Conservation (phyloP, 345 rosid genomes). For the Camelina laxa region DNA sequence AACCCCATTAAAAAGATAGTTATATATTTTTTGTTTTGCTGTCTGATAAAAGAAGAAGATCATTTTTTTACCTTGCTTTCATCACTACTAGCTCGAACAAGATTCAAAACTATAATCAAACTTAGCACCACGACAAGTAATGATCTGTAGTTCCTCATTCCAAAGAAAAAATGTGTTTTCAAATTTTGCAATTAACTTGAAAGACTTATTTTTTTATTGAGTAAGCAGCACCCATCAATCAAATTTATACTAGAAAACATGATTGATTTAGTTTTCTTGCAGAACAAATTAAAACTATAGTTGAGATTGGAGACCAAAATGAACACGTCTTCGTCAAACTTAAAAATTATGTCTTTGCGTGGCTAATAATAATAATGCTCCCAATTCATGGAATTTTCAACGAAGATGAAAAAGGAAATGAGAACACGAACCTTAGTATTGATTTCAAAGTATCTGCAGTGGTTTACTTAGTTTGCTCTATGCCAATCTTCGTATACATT, state of each 20-base stretch:
- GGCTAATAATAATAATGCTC: not conserved
- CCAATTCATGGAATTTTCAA: conserved; percentile 10
- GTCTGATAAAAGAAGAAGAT: not conserved
- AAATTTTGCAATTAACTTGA: not conserved
- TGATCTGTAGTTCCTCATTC: conserved; percentile 6
- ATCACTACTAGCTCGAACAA: conserved; percentile 10
- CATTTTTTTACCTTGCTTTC: conserved; percentile 33
- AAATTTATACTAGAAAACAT: not conserved
- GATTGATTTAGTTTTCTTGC: conserved; percentile 8
- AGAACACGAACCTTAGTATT: not conserved
- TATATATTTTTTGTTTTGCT: not conserved
- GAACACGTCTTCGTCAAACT: conserved; percentile 12
- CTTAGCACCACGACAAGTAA: conserved; percentile 22
- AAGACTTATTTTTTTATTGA: not conserved
- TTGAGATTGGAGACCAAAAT: not conserved
- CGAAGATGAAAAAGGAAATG: not conserved
- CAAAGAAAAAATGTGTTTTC: not conserved
- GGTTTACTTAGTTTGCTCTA: not conserved
- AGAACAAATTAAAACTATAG: not conserved
- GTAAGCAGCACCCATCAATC: not conserved
- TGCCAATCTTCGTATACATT: no score
- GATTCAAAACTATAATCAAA: conserved; percentile 2
- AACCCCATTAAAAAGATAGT: no score
- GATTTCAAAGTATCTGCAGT: not conserved
- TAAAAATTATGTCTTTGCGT: not conserved